Base-by-base conservation (phyloP, 805 yeast species). In the Helenozyma baotianmanensis region DNA sequence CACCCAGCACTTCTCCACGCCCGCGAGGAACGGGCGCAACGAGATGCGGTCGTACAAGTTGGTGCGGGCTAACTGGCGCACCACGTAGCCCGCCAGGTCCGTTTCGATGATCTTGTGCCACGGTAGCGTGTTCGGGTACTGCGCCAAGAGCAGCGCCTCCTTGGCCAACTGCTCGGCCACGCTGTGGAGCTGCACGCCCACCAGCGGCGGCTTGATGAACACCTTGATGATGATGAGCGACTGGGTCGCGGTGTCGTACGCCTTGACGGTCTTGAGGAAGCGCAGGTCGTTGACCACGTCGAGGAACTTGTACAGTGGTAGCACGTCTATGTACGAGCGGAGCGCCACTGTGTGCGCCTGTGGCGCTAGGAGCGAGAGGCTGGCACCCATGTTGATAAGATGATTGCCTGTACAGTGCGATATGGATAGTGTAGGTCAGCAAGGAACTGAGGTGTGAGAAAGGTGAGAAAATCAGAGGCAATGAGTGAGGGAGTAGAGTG, bases 331-430 rank as follows among this genome's bases (percentile, higher is more conserved):
- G 47, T 89, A 90, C 1, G 97, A 89, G 14, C 90, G 87, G 2
- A 88, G 71, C 6, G 95, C 96, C 48, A 90, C 85, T 1, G 96
- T 85, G 3, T 95, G 88, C 1, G 95, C 87, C 3, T 95, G 79
- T 9, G 96, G 96, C 8, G 96, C 85, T 54, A 87, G 62, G 21
- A 85, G 66, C 2, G 97, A 89, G 39, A 90, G 63, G 53, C 83
- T 84, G 10, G 85, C 86, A 11, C 96, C 97, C 97, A 89, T 88
- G 15, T n/a, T n/a, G n/a, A n/a, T n/a, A n/a, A n/a, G n/a, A n/a
- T n/a, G 11, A 14, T 6, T 23, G 26, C n/a, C n/a, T 13, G 15
- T 14, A n/a, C 6, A n/a, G 17, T 30, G 30, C 21, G 16, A 18
- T 11, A 19, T 30, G 13, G 14, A 25, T 27, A 26, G 25, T 25